Evolutionary conservation across 2,329 filamentous ascomycete species (phyloP), one percentile per base, ranked within the genome.

Genomic region (Leptographium galeiforme): DNA sequence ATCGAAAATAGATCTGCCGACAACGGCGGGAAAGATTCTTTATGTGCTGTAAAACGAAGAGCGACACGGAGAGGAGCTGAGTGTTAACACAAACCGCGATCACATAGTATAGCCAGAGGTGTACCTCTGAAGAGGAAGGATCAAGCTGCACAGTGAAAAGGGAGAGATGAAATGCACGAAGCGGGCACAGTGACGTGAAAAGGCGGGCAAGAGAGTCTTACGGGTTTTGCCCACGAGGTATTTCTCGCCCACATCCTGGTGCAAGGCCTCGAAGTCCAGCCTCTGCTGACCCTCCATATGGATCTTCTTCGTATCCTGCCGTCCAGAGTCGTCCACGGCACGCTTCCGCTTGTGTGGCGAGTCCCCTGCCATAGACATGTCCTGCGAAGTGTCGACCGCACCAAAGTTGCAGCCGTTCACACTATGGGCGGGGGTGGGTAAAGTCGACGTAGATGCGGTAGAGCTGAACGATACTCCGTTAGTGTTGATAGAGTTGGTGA

Each of bases 191-290:
- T 38, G 33, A 30, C 19, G 18, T 25, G 33, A n/a, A 48, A n/a
- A 11, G 32, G 46, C 14, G 47, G 25, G 50, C 18, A 32, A 50
- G 19, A 41, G 32, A 40, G 38, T 68, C 79, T 82, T 82, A 83
- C 79, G 74, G 72, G 72, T 79, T 73, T 75, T 78, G 73, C 79
- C 78, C 70, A 84, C 73, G 63, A 82, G 74, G 69, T 83, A 83
- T 70, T 82, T 83, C 63, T 76, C 71, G 68, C 80, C 81, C 57
- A 84, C 79, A 72, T 84, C 78, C 63, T 79, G 67, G 64, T 84
- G 80, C 61, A 84, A 72, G 68, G 81, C 76, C 62, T 82, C 74
- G 67, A 84, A 81, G 68, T 76, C 76, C 60, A 77, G 70, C 68
- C 72, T 76, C 69, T 76, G 72, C 65, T 76, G 57, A 48, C 58